phyloP scores from a whole-genome alignment of 345 rosid genomes.

The Euphorbia tirucalli region DNA sequence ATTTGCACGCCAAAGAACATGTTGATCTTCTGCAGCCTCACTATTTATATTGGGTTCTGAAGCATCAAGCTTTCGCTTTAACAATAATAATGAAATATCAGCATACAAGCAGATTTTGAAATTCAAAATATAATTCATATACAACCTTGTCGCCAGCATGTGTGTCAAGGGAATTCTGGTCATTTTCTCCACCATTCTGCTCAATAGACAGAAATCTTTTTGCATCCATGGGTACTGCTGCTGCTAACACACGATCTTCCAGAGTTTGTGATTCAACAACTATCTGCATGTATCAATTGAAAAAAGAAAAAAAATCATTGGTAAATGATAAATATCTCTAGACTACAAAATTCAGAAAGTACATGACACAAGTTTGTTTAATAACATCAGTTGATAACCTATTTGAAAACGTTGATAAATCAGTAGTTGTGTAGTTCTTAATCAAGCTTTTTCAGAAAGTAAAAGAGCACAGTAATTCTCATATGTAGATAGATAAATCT shows the following conservation, averaged over 20 bases:
- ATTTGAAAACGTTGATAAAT: not conserved
- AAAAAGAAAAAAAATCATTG: not conserved
- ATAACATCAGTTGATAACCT: not conserved
- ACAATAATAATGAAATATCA: conserved; percentile 12
- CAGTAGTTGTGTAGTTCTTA: not conserved
- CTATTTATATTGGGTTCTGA: conserved; percentile 34
- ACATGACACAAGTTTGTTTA: not conserved
- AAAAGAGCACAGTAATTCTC: not conserved
- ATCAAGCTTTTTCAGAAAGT: not conserved
- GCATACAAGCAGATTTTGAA: conserved; percentile 13
- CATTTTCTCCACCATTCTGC: conserved; percentile 31
- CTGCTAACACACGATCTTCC: conserved; percentile 67
- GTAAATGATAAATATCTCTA: not conserved
- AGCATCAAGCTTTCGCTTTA: conserved; percentile 58
- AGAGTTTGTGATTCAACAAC: conserved; percentile 39
- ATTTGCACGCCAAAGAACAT: conserved; percentile 78
- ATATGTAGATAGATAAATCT: not conserved
- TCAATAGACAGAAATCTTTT: conserved; percentile 57
- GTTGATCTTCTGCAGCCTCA: conserved; percentile 30
- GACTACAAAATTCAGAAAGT: conserved; percentile 5
- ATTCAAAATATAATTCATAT: conserved; percentile 7
- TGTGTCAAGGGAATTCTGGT: conserved; percentile 20
- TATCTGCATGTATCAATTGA: conserved; percentile 35
- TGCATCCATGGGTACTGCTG: conserved; percentile 65
- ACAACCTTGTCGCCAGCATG: conserved; percentile 65